Evolutionary conservation across 345 rosid genomes (phyloP).

Genomic region (Sonneratia alba): DNA sequence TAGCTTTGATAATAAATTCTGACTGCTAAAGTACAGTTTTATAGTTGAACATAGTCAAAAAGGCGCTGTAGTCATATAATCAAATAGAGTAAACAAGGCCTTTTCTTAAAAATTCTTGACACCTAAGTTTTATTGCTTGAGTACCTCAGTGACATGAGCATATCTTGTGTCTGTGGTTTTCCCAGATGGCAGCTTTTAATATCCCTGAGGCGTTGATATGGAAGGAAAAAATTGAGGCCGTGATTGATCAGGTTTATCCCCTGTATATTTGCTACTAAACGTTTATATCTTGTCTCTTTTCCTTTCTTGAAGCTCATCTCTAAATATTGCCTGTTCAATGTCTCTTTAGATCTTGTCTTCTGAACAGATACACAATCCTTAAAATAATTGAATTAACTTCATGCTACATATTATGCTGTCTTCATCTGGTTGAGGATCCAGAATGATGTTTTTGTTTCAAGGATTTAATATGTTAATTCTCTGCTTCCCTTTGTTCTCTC

Average conservation of each 20-base stretch:
- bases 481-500: conserved; percentile 5
- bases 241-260: conserved; percentile 81
- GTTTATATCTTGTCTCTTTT: neutral
- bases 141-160: neutral
- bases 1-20: neutral
- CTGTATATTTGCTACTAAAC: neutral
- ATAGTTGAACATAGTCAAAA: neutral
- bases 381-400: neutral
- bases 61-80: neutral
- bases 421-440: neutral
- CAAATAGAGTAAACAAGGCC: neutral
- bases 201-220: conserved; percentile 87
- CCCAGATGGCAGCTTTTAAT: conserved; percentile 99
- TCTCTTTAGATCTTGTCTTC: neutral
- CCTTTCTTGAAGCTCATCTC: neutral
- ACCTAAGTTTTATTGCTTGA: neutral
- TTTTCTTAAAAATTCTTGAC: neutral
- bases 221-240: conserved; percentile 87
- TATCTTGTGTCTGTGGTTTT: conserved; percentile 5
- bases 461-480: neutral
- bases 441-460: neutral
- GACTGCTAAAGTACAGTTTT: neutral
- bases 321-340: neutral
- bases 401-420: neutral
- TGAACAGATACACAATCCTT: neutral